Conservation (phyloP, 805 yeast genomes). For the Saccharomycopsis fodiens region DNA sequence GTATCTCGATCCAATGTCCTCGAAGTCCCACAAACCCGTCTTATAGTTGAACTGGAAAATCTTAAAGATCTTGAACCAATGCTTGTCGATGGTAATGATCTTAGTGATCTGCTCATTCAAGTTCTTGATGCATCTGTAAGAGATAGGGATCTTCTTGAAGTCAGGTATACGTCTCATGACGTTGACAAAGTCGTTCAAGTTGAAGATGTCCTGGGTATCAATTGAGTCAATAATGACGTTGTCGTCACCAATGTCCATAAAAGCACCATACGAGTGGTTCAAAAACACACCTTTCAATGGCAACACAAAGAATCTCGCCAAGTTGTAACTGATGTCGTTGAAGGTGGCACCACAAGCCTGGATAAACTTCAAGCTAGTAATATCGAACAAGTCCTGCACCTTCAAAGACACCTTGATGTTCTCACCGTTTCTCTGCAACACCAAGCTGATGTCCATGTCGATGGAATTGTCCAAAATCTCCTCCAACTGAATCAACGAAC, state of each 20-base stretch:
- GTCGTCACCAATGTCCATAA: constrained; percentile 20
- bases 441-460: constrained; percentile 17
- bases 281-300: constrained; percentile 21
- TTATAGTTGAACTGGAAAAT: constrained; percentile 21
- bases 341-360: constrained; percentile 21
- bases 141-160: constrained; percentile 19
- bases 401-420: constrained; percentile 18
- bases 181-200: constrained; percentile 20
- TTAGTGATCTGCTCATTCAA: constrained; percentile 20
- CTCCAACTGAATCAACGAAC: constrained; percentile 21
- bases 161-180: constrained; percentile 20
- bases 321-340: constrained; percentile 21
- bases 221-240: constrained; percentile 20
- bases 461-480: constrained; percentile 21
- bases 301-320: constrained; percentile 20
- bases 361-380: constrained; percentile 18
- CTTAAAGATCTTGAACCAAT: constrained; percentile 21
- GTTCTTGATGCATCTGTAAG: constrained; percentile 20
- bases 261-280: constrained; percentile 19
- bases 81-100: constrained; percentile 21
- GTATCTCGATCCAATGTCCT: constrained; percentile 19
- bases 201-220: constrained; percentile 17
- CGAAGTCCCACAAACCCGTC: constrained; percentile 20
- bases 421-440: constrained; percentile 21
- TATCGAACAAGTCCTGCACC: constrained; percentile 21